These are phyloP conservation scores for Mimosa pudica DNA, from an alignment of 306 rosid genomes.

Conservation along the genomic window DNA sequence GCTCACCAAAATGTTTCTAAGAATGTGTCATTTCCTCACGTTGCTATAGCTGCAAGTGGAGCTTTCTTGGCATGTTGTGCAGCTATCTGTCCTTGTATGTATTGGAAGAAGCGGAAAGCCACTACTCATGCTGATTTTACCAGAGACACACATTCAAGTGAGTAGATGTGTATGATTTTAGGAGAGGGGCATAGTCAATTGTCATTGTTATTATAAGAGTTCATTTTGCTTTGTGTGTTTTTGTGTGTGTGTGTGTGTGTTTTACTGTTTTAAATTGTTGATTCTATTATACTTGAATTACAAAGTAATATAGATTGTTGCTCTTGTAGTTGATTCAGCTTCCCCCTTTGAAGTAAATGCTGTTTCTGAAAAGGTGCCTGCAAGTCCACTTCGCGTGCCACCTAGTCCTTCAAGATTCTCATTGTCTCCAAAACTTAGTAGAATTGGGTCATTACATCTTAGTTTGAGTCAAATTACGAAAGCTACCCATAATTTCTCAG, in stretches of 20 bases:
- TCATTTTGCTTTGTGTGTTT: conserved; percentile 11
- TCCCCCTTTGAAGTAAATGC: conserved; percentile 57
- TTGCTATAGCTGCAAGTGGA: conserved; percentile 63
- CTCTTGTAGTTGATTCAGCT: conserved; percentile 63
- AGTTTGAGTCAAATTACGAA: conserved; percentile 64
- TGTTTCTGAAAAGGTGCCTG: conserved; percentile 58
- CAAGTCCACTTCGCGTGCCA: conserved; percentile 81
- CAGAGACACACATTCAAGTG: conserved; percentile 72
- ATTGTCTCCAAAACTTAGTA: conserved; percentile 70
- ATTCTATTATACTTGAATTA: conserved; percentile 27
- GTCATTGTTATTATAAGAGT: neutral
- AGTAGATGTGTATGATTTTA: conserved; percentile 40
- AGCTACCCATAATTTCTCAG: conserved; percentile 88
- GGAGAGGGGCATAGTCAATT: conserved; percentile 1
- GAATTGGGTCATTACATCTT: conserved; percentile 78
- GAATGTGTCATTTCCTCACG: conserved; percentile 28
- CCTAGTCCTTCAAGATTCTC: conserved; percentile 84
- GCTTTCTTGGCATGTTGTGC: conserved; percentile 64
- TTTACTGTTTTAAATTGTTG: conserved; percentile 15
- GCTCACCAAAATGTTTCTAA: conserved; percentile 25
- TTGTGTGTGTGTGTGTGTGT: too few species aligned
- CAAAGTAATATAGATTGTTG: conserved; percentile 33
- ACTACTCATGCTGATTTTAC: conserved; percentile 48
- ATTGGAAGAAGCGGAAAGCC: conserved; percentile 51
- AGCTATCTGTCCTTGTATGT: conserved; percentile 80